Evolutionary conservation across 2,329 filamentous ascomycete species (phyloP), one percentile per base, ranked within the genome.

Genomic region (Epichloe gansuensis): DNA sequence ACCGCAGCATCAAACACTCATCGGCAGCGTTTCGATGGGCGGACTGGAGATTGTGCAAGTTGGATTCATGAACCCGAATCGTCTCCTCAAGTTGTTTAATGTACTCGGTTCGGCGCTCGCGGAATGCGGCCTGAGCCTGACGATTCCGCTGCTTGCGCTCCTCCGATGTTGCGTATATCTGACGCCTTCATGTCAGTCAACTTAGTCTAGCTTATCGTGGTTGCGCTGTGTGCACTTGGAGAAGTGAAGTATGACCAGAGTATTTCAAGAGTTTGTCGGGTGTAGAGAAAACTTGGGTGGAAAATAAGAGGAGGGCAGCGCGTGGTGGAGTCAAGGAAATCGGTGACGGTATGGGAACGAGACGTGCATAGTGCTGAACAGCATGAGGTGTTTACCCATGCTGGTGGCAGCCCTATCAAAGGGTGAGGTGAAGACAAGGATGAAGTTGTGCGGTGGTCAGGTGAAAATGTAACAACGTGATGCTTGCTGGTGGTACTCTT

Each of bases 111-210:
- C 93, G 85, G 59, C 93, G 86, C 72, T 98, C 93, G 61, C 93
- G 85, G 65, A 98, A 98, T 54, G 93, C 93, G 52, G 93, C 93
- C 72, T 98, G 93, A 47, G 93, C 93, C 74, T 97, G 93, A 61
- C 93, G 79, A 67, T 98, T 98, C 59, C 93, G 83, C 72, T 97
- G 93, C 75, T 98, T 97, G 64, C 93, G 85, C 72, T 98, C 93
- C 70, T 98, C 93, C 11, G 93, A 97, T 38, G 93, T 98, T 52
- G 93, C 93, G 77, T 98, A 98, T 58, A 96, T 96, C 91, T 96
- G 61, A 54, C 43, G 41, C 39, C 28, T 50, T 55, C 48, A 42
- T 46, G 46, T 57, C 53, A 61, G 48, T 47, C 21, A 52, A 34
- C 12, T 13, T 7, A 25, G 31, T 21, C 41, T 46, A 48, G 28